Evolutionary conservation across 257 asterid species (phyloP), one percentile per base, ranked within the genome.

Genomic region (Plantago major): DNA sequence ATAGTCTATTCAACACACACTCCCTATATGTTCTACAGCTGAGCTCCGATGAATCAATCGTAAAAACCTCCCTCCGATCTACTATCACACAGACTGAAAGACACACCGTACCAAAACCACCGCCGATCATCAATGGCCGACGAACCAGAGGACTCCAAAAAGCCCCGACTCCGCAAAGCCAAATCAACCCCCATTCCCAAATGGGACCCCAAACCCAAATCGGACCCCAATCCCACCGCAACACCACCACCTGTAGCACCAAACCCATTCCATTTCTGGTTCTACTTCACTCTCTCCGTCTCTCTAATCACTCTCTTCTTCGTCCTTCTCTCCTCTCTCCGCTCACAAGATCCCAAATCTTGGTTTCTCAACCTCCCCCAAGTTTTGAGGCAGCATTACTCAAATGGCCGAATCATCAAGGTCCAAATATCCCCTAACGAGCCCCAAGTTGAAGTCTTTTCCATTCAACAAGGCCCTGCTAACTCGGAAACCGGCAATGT

Each of bases 221-320:
- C 82, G 10, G 48, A 75, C 17, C 54, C 75, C 53, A 60, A 68
- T 6, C 42, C 72, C 9, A 71, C 82, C 71, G 60, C 72, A 19
- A 46, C 89, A 0, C 58, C 71, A 8, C 60, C 82, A 13, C 60
- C 85, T 9, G 19, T 68, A 3, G 45, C 78, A 28, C 50, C 77
- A 7, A 84, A 82, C 72, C 95, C 94, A 30, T 86, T 88, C 59
- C 94, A 81, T 3, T 88, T 85, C 68, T 86, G 98, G 96, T 86
- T 86, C 77, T 86, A 84, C 67, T 75, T 82, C 79, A 81, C 90
- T 10, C 47, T 91, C 19, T 2, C 64, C 44, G 92, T 83, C 40
- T 82, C 94, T 42, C 69, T 85, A 46, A 40, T 84, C 26, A 74
- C 94, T 46, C 75, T 88, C 16, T 26, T 66, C 62, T 76, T 67